Evolutionary conservation across 2,329 filamentous ascomycete species (phyloP).

Genomic region (Niveomyces coronatus): DNA sequence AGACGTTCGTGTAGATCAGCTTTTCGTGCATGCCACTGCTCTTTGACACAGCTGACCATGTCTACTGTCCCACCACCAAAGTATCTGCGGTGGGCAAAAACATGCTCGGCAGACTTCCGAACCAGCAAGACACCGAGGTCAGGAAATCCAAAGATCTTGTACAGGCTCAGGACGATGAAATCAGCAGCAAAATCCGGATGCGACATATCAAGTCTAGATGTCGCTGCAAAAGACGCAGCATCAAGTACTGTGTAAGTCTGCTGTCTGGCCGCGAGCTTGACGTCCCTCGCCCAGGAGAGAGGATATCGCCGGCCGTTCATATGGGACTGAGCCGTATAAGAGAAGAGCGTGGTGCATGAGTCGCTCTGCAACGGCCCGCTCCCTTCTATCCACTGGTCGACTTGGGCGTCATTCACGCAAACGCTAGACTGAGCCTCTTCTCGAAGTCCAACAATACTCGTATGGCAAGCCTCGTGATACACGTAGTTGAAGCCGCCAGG

Average conservation of each 20-base stretch:
- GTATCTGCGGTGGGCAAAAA: constrained; percentile 61
- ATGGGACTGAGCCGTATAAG: constrained; percentile 87
- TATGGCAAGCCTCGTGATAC: constrained; percentile 79
- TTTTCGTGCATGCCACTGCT: constrained; percentile 77
- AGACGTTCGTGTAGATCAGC: constrained; percentile 64
- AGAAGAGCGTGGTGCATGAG: constrained; percentile 44
- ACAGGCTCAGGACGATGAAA: constrained; percentile 79
- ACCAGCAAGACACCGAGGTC: constrained; percentile 81
- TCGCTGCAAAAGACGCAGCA: constrained; percentile 71
- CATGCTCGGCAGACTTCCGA: constrained; percentile 53
- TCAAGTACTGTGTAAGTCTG: constrained; percentile 63
- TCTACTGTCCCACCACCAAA: constrained; percentile 95
- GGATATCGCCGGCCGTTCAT: constrained; percentile 76
- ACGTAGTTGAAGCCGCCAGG: constrained; percentile 68
- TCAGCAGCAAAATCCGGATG: constrained; percentile 57
- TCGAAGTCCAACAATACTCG: constrained; percentile 72
- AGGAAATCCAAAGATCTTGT: constrained; percentile 97
- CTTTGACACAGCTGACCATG: constrained; percentile 67
- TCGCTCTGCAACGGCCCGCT: constrained; percentile 20
- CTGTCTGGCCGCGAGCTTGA: constrained; percentile 24
- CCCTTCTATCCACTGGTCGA: constrained; percentile 53
- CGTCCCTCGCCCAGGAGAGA: constrained; percentile 50
- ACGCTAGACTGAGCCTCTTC: constrained; percentile 54
- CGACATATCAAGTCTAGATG: constrained; percentile 62
- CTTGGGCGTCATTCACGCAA: constrained; percentile 57